Percentiles rank a stretch among this genome's conserved stretches.
phyloP scores from a whole-genome alignment of 208 protist species.

The Leishmania amazonensis region DNA sequence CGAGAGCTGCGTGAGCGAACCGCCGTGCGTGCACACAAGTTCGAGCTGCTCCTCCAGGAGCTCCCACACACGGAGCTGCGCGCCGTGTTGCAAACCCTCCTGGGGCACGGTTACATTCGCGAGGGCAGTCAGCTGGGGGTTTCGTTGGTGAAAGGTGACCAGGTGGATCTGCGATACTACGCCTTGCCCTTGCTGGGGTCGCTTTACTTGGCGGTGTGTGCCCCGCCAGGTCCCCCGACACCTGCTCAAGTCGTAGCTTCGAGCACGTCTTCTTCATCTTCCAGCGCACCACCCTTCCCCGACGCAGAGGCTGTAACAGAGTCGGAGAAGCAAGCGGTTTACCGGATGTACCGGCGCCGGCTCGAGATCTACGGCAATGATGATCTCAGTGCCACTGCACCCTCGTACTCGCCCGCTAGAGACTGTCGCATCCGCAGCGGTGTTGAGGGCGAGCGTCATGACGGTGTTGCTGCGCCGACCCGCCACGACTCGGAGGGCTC shows the following conservation, averaged over 20 bases:
- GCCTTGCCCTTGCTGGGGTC: slow-evolving; percentile 57
- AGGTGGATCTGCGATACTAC: slow-evolving; percentile 77
- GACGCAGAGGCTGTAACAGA: not conserved
- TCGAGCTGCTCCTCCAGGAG: slow-evolving; percentile 69
- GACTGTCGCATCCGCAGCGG: not conserved
- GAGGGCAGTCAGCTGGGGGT: slow-evolving; percentile 39
- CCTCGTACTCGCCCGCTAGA: not conserved
- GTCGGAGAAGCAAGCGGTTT: slow-evolving; percentile 28
- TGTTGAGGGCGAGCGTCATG: not conserved
- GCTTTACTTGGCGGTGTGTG: slow-evolving; percentile 56
- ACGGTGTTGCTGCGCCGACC: not conserved
- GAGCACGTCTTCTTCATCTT: not conserved
- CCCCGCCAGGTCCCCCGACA: not conserved
- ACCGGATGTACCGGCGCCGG: slow-evolving; percentile 27
- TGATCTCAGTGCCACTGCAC: slow-evolving; percentile 8
- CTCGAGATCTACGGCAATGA: slow-evolving; percentile 33
- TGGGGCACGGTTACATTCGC: slow-evolving; percentile 50
- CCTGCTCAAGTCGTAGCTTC: not conserved
- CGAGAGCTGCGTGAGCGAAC: slow-evolving; percentile 39
- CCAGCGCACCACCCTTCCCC: not conserved
- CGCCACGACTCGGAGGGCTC: not conserved
- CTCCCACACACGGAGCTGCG: slow-evolving; percentile 60
- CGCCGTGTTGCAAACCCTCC: slow-evolving; percentile 43
- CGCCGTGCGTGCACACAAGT: slow-evolving; percentile 81
- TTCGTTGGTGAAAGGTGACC: slow-evolving; percentile 42